These are phyloP conservation scores for Paramecium sonneborni DNA, from an alignment of 73 alveolate genomes.

Conservation along the genomic window DNA sequence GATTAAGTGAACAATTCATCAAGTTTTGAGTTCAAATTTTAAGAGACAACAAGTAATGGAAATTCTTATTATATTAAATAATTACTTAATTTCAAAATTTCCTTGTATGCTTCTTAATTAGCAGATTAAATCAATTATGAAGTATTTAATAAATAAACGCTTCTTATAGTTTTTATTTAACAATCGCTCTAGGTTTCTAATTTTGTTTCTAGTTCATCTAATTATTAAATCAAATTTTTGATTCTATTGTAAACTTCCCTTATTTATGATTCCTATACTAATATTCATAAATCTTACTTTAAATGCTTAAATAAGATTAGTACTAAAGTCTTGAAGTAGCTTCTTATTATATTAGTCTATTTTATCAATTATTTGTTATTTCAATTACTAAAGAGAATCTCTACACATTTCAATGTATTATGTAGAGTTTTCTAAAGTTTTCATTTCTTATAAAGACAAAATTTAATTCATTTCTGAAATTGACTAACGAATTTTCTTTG, in stretches of 20 bases:
- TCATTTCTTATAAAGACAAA: background rate
- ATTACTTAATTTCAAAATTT: slow-evolving; percentile 19
- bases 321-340: background rate
- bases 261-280: background rate
- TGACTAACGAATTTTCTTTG: background rate
- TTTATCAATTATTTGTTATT: background rate
- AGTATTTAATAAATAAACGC: slow-evolving; percentile 11
- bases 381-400: background rate
- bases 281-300: background rate
- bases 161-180: slow-evolving; percentile 5
- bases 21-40: background rate
- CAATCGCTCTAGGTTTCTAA: background rate
- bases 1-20: background rate
- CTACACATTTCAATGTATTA: background rate
- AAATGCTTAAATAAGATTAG: background rate
- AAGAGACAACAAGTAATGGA: background rate
- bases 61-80: background rate
- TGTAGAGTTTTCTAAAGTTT: background rate
- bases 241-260: slow-evolving; percentile 5
- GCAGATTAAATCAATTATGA: background rate
- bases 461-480: background rate
- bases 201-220: background rate
- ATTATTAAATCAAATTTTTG: background rate
- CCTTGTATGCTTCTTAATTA: background rate
- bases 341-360: background rate